These are phyloP conservation scores for Blastocystis hominis DNA, from an alignment of 352 stramenopile species.

Conservation along the genomic window DNA sequence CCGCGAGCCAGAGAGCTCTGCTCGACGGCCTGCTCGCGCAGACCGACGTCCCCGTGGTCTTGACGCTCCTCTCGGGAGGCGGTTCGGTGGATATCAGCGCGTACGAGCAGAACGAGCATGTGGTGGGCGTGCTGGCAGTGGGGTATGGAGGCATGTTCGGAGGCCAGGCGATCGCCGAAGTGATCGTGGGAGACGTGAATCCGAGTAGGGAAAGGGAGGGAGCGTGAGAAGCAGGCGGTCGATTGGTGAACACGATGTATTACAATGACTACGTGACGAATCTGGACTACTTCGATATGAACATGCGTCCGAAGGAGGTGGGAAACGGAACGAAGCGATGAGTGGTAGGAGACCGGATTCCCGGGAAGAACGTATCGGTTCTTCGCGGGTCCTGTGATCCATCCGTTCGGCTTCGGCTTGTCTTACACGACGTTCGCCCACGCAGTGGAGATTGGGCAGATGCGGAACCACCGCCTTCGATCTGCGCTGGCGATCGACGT, in stretches of 20 bases:
- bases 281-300: slow-evolving; percentile 76
- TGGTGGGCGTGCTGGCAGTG: slow-evolving; percentile 70
- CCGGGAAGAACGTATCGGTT: slow-evolving; percentile 80
- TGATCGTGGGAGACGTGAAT: slow-evolving; percentile 47
- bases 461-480: slow-evolving; percentile 33
- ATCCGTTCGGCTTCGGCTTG: slow-evolving; percentile 77
- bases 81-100: slow-evolving; percentile 68
- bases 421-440: slow-evolving; percentile 75
- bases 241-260: slow-evolving; percentile 77
- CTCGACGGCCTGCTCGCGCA: slow-evolving; percentile 67
- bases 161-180: slow-evolving; percentile 68
- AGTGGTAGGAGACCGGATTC: slow-evolving; percentile 67
- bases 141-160: slow-evolving; percentile 75
- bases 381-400: slow-evolving; percentile 75
- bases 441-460: neutral
- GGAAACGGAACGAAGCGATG: neutral
- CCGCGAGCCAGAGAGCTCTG: slow-evolving; percentile 70
- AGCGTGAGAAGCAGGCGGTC: slow-evolving; percentile 62
- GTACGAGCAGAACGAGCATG: slow-evolving; percentile 59
- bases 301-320: slow-evolving; percentile 69
- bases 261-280: slow-evolving; percentile 69
- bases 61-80: slow-evolving; percentile 78
- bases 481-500: slow-evolving; percentile 15
- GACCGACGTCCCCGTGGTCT: slow-evolving; percentile 67
- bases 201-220: neutral